phyloP scores from a whole-genome alignment of 2,329 filamentous ascomycete genomes.

The Diaporthe ampelina region DNA sequence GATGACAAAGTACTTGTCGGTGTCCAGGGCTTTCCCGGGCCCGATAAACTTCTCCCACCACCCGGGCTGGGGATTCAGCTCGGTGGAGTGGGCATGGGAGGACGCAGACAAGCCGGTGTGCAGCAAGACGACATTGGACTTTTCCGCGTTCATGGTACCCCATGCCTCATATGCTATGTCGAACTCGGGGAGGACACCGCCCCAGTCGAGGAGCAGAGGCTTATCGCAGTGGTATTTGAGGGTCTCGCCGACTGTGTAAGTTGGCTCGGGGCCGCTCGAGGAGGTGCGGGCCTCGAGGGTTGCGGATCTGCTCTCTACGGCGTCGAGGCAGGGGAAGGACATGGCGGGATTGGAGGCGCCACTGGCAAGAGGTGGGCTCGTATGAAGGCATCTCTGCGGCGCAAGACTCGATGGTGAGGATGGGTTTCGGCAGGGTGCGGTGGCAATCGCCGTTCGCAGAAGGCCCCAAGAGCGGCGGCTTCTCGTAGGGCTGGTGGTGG shows the following conservation, averaged over 20 bases:
- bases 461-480: constrained; percentile 5
- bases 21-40: constrained; percentile 86
- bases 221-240: constrained; percentile 80
- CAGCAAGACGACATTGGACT: constrained; percentile 89
- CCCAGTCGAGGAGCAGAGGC: constrained; percentile 91
- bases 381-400: constrained; percentile 44
- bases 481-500: not conserved
- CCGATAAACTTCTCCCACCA: constrained; percentile 99
- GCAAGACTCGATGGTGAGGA: not conserved
- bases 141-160: constrained; percentile 84
- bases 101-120: constrained; percentile 98
- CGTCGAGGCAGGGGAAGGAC: constrained; percentile 91
- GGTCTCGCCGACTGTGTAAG: constrained; percentile 92
- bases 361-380: constrained; percentile 44
- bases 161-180: constrained; percentile 94
- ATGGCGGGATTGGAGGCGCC: constrained; percentile 84
- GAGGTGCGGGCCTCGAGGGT: constrained; percentile 76
- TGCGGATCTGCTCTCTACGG: constrained; percentile 82
- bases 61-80: constrained; percentile 85
- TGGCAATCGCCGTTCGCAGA: not conserved
- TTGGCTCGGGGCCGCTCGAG: constrained; percentile 87
- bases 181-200: constrained; percentile 89
- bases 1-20: constrained; percentile 90
- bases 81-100: constrained; percentile 95
- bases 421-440: not conserved